Conservation (phyloP, 208 protist genomes). For the Acanthamoeba sp. region DNA sequence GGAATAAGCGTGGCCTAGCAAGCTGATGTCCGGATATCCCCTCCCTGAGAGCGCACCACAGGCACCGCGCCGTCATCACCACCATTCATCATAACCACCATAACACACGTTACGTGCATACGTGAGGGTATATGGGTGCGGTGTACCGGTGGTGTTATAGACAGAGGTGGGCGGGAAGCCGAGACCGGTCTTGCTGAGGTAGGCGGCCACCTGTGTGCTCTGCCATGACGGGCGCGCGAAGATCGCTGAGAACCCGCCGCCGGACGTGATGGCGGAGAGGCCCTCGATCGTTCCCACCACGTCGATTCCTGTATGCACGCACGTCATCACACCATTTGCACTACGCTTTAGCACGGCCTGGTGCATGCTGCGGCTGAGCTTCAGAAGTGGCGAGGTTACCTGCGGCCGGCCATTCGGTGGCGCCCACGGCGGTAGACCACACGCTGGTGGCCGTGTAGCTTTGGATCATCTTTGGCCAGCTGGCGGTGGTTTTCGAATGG, state of each 20-base stretch:
- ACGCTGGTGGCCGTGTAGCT: background rate
- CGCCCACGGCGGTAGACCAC: background rate
- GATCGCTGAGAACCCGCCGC: slow-evolving; percentile 73
- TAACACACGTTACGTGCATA: no score
- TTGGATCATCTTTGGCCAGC: background rate
- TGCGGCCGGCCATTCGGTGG: background rate
- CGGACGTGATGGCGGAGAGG: slow-evolving; percentile 55
- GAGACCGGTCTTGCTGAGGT: background rate
- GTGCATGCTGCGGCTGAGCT: no score
- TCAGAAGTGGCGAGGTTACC: no score
- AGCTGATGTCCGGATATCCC: background rate
- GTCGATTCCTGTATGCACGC: background rate
- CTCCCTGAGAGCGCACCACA: background rate
- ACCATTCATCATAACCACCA: no score
- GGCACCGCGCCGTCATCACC: no score
- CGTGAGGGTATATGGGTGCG: no score
- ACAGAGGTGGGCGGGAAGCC: background rate
- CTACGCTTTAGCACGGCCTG: no score
- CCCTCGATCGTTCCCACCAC: background rate
- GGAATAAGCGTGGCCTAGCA: background rate
- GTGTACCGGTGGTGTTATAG: background rate
- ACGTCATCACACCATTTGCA: no score
- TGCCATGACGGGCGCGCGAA: slow-evolving; percentile 67
- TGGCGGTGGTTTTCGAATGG: background rate
- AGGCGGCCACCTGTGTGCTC: background rate